These are phyloP conservation scores for Phytopythium cucurbitacearum DNA, from an alignment of 352 stramenopile genomes.

Conservation along the genomic window DNA sequence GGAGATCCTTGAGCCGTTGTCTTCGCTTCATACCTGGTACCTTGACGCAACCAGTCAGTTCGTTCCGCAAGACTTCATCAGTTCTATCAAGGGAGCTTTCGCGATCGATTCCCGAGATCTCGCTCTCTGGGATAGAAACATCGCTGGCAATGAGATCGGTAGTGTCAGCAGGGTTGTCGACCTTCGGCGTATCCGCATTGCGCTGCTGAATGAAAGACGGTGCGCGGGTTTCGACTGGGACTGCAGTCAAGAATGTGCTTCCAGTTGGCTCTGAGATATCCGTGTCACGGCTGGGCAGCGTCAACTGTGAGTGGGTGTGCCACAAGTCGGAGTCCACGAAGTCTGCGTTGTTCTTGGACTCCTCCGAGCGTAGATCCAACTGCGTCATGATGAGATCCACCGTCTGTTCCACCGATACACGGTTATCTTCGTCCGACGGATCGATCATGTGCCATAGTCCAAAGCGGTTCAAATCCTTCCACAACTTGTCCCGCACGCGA, in stretches of 20 bases:
- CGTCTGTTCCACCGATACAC: constrained; percentile 31
- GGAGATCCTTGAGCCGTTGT: constrained; percentile 51
- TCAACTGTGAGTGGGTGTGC: too few species aligned
- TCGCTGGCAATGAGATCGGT: background rate
- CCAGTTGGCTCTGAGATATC: background rate
- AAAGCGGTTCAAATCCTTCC: constrained; percentile 50
- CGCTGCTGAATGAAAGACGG: too few species aligned
- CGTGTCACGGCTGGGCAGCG: too few species aligned
- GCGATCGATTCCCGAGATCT: too few species aligned
- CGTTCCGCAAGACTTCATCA: too few species aligned
- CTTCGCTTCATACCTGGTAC: constrained; percentile 45
- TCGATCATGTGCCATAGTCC: constrained; percentile 45
- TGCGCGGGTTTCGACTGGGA: background rate
- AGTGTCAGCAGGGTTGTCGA: too few species aligned
- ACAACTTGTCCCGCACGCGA: constrained; percentile 42
- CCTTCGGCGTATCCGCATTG: too few species aligned
- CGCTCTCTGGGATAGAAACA: too few species aligned
- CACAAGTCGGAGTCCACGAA: background rate
- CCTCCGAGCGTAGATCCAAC: constrained; percentile 12
- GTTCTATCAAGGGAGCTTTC: too few species aligned
- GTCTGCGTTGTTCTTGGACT: background rate
- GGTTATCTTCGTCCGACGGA: constrained; percentile 11
- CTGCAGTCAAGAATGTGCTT: background rate
- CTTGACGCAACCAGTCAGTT: constrained; percentile 1
- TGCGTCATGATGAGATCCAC: constrained; percentile 62